Base-by-base conservation (phyloP, 345 rosid species). In the Citrus sp. region DNA sequence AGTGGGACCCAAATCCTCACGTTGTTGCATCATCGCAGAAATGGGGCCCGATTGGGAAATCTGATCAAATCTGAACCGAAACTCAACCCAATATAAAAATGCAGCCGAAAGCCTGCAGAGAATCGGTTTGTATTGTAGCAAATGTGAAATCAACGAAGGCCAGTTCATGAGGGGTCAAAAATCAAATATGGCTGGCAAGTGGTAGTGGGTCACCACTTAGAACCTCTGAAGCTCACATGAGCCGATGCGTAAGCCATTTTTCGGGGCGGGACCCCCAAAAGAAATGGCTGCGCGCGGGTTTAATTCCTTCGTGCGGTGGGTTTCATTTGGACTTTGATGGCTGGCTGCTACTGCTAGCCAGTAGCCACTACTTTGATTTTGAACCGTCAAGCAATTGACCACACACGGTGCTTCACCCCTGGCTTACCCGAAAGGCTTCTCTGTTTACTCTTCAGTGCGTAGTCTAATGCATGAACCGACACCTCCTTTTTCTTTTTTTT, bases 401-500 rank as follows among this genome's bases (percentile, higher is more conserved):
- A 67, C n/a, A 21, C 42, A n/a, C 63, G 5, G 51, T 2, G 25
- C 56, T 13, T 28, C 60, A 40, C 40, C 80, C 75, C 76, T 78
- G 27, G 82, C 78, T 79, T 49, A 21, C 6, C 67, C 35, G 16
- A 7, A 18, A 79, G 76, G 22, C 3, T 13, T 51, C 22, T 51
- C 75, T 37, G 2, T 67, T 22, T 35, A 62, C 82, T 74, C 49
- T 42, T 38, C 28, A 59, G 64, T 28, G 2, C 46, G 56, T 34
- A 61, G 49, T 35, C 40, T 32, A 12, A 70, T 72, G 62, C 37
- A 51, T 68, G 42, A 82, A 80, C 76, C 78, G 61, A 77, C 81
- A 35, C 55, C 65, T 8, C 12, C 54, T 0, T 56, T 63, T 30
- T 34, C 0, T 34, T 0, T 56, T 63, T 30, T 0, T 19, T 9